phyloP scores from a whole-genome alignment of 2,329 filamentous ascomycete species.

The Tolypocladium ovalisporum region DNA sequence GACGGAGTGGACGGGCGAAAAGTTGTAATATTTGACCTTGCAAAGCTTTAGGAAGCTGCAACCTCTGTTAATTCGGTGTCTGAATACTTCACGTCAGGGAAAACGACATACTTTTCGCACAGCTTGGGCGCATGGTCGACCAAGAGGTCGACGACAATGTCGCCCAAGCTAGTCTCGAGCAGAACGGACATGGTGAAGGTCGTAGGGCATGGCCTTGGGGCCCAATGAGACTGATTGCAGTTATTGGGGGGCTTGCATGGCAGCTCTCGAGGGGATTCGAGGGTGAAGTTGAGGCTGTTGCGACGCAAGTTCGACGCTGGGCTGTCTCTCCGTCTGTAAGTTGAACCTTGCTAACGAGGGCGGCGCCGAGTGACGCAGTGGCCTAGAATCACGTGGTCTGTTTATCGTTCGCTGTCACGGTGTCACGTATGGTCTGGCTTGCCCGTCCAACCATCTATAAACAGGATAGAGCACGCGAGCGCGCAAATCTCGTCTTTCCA shows the following conservation, averaged over 20 bases:
- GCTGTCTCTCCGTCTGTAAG: background rate
- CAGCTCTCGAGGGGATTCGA: background rate
- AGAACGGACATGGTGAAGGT: conserved; percentile 67
- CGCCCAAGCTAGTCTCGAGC: conserved; percentile 83
- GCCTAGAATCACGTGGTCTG: too few species aligned
- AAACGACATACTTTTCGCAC: conserved; percentile 81
- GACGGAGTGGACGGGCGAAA: conserved; percentile 80
- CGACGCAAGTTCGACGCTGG: background rate
- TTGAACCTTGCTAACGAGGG: background rate
- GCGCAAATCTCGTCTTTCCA: too few species aligned
- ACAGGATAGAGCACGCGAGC: too few species aligned
- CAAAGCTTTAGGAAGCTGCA: conserved; percentile 93
- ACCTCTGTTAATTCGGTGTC: conserved; percentile 35
- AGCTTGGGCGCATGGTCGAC: conserved; percentile 81
- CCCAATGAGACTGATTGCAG: background rate
- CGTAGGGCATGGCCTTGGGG: background rate
- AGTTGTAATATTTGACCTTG: conserved; percentile 99
- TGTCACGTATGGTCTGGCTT: too few species aligned
- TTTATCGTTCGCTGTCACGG: too few species aligned
- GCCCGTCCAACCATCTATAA: too few species aligned
- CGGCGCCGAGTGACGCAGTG: background rate
- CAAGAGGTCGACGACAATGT: conserved; percentile 89
- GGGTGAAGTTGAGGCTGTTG: background rate
- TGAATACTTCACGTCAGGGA: background rate
- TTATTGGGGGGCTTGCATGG: background rate